These are phyloP conservation scores for Penicillium egyptiacum DNA, from an alignment of 495 filamentous ascomycete species.

Conservation along the genomic window DNA sequence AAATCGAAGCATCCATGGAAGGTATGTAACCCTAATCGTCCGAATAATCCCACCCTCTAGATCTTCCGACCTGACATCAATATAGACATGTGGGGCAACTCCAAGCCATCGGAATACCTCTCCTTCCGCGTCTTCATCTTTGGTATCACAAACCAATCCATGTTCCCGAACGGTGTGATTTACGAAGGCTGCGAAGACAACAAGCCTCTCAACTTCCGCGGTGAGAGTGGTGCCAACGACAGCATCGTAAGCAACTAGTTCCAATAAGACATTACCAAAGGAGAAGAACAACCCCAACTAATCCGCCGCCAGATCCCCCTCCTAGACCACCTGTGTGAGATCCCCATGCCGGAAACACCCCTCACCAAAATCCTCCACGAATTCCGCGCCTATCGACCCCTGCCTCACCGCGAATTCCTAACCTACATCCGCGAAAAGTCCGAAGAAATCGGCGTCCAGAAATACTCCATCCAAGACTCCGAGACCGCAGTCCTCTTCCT, in stretches of 20 bases:
- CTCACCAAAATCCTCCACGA: slow-evolving; percentile 82
- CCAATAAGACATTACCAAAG: not conserved
- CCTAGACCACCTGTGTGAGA: slow-evolving; percentile 76
- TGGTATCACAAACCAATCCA: slow-evolving; percentile 81
- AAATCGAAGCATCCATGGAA: slow-evolving; percentile 79
- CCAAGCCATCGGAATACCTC: slow-evolving; percentile 73
- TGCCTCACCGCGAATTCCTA: slow-evolving; percentile 82
- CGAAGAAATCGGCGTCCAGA: slow-evolving; percentile 55
- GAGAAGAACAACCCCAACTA: slow-evolving; percentile 10
- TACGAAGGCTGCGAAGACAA: slow-evolving; percentile 77
- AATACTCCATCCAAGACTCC: slow-evolving; percentile 58
- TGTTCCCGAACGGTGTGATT: slow-evolving; percentile 88
- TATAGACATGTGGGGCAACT: slow-evolving; percentile 80
- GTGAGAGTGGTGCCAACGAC: slow-evolving; percentile 89
- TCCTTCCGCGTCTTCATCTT: slow-evolving; percentile 93
- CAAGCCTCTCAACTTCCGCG: slow-evolving; percentile 72
- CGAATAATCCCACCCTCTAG: not conserved
- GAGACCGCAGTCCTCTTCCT: slow-evolving; percentile 64
- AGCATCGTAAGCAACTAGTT: slow-evolving; percentile 63
- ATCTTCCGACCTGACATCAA: slow-evolving; percentile 10
- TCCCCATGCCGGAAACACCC: slow-evolving; percentile 79
- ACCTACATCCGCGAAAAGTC: slow-evolving; percentile 62
- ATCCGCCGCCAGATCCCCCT: slow-evolving; percentile 61
- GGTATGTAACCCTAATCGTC: slow-evolving; percentile 40
- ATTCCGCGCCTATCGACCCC: slow-evolving; percentile 81